Conservation (phyloP, 2,329 filamentous ascomycete genomes). For the Aspergillus versicolor region DNA sequence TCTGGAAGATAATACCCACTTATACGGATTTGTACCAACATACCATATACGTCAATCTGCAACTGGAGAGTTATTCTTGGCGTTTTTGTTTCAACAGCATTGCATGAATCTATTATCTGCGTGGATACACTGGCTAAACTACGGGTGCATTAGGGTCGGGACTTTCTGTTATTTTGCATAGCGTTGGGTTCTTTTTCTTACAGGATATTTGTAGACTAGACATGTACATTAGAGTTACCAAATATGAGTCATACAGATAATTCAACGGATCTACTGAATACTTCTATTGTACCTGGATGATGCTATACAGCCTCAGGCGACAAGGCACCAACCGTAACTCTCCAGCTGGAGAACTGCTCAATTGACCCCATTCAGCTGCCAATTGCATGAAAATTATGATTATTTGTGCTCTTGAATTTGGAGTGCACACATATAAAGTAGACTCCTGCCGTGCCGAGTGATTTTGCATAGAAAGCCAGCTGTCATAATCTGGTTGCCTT, state of each 20-base stretch:
- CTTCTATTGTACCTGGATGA: background rate
- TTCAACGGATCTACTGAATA: background rate
- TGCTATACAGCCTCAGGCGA: background rate
- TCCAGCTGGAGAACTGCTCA: constrained; percentile 5
- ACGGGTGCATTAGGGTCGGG: too few species aligned
- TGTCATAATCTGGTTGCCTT: constrained; percentile 5
- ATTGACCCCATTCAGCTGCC: background rate
- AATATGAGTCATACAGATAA: background rate
- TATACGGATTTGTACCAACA: background rate
- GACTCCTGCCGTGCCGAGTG: too few species aligned
- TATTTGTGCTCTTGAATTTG: background rate
- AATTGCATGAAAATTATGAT: background rate
- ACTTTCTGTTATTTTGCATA: too few species aligned
- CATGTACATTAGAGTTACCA: background rate
- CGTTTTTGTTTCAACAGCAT: background rate
- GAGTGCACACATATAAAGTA: background rate
- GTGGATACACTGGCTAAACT: too few species aligned
- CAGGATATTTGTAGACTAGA: background rate
- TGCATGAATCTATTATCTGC: too few species aligned
- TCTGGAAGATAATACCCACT: background rate
- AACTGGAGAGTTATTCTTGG: background rate
- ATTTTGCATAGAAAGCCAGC: background rate
- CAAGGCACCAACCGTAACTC: background rate
- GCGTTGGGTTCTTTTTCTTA: too few species aligned
- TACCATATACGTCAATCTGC: background rate